phyloP scores from a whole-genome alignment of 345 rosid genomes.

The Gynandropsis gynandra region DNA sequence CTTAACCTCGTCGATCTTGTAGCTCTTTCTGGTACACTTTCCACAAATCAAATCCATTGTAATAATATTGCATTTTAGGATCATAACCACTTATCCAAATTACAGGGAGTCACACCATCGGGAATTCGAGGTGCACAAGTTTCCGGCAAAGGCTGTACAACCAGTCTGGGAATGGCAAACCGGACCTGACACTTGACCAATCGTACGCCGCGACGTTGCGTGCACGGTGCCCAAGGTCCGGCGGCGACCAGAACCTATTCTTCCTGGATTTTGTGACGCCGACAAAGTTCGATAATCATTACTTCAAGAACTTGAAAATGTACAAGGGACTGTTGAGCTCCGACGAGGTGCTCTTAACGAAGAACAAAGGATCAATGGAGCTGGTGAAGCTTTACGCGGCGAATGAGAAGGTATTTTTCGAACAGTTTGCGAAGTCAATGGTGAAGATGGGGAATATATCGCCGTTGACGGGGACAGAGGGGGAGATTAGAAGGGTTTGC shows the following conservation, averaged over 20 bases:
- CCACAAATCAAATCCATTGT: too few relatives aligned
- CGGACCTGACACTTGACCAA: constrained; percentile 48
- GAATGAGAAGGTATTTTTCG: constrained; percentile 41
- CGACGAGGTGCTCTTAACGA: constrained; percentile 52
- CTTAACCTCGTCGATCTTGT: constrained; percentile 56
- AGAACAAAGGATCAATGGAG: constrained; percentile 38
- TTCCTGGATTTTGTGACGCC: constrained; percentile 51
- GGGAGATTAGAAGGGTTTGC: constrained; percentile 59
- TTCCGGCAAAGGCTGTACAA: constrained; percentile 79
- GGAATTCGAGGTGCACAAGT: constrained; percentile 55
- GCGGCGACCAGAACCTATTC: constrained; percentile 51
- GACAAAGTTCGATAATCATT: constrained; percentile 50
- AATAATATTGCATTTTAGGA: too few relatives aligned
- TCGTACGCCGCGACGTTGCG: constrained; percentile 36
- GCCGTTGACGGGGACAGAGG: constrained; percentile 53
- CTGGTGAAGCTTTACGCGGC: constrained; percentile 54
- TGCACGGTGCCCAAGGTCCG: constrained; percentile 35
- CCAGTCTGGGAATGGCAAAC: constrained; percentile 55
- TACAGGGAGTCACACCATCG: constrained; percentile 74
- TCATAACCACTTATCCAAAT: too few relatives aligned
- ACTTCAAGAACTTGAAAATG: constrained; percentile 55
- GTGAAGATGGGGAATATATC: constrained; percentile 64
- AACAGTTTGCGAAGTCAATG: constrained; percentile 67
- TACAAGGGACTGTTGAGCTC: constrained; percentile 58
- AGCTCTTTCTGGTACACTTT: constrained; percentile 47